Evolutionary conservation across 2,329 filamentous ascomycete species (phyloP), one percentile per base, ranked within the genome.

Genomic region (Periconia sp.): DNA sequence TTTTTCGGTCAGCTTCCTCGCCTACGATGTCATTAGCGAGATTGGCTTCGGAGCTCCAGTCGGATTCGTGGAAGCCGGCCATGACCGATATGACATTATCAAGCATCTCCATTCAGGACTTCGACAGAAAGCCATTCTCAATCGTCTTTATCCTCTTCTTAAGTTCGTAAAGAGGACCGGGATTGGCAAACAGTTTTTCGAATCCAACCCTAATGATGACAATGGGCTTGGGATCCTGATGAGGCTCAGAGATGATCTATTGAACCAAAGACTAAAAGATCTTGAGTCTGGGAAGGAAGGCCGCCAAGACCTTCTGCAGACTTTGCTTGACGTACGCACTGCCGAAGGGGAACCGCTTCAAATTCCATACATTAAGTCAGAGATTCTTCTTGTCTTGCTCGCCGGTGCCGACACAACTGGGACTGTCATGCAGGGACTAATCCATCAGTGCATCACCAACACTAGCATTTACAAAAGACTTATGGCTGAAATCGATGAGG

Each of bases 11-110:
- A n/a, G n/a, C n/a, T n/a, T n/a, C n/a, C n/a, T n/a, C n/a, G 79
- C 78, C 3, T 83, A 82, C 65, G 80, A 83, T 52, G 75, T 82
- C 24, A 79, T 83, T 41, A 76, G 73, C 17, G 77, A 81, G 46
- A 69, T 83, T 28, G 79, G 77, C 1, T 83, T 83, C 50, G 79
- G 80, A 8, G 75, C 72, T 3, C 74, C 79, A 1, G 75, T 84
- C 38, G 80, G 80, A 9, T 84, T 84, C 55, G 70, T 83, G 8
- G 70, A 78, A 40, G 69, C 74, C 40, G 79, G n/a, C n/a, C n/a
- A n/a, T 73, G 13, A 65, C 68, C 17, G 80, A 84, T 52, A 71
- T 22, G 77, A 77, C 10, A 68, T 83, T 6, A 82, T 83, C 44
- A 63, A 79, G 56, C 75, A 75, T 0, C 78, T 82, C 54, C 78